Evolutionary conservation across 1,284 basidiomycete species (phyloP), one percentile per base, ranked within the genome.

Genomic region (Peniophora sp.): DNA sequence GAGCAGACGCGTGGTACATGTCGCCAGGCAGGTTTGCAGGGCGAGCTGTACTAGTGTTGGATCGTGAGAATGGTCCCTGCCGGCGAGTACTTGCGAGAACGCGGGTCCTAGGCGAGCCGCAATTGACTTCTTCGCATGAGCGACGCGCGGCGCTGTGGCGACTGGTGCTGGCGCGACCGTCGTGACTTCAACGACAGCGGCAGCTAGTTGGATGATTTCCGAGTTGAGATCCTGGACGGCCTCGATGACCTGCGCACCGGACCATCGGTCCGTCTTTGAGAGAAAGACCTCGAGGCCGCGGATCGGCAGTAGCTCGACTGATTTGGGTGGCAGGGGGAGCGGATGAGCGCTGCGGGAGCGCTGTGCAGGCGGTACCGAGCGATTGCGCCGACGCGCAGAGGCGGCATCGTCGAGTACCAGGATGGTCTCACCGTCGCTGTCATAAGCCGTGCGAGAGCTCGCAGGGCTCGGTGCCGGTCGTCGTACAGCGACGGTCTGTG

Each of bases 151-250:
- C 27, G 49, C 47, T 47, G 55, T 50, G n/a, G 47, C 50, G 49
- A 54, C 56, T 14, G 52, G 55, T 37, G 51, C 60, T 5, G 37
- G 37, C 23, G 58, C 56, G 53, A 64, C 64, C 3, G 52, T 50
- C 20, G 52, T 44, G 54, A 81, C 70, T 63, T 88, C 85, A 10
- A 81, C 80, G 11, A 82, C 84, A 18, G 81, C 78, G 17, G 85
- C 84, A 10, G 85, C 80, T 54, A 85, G 86, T 56, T 86, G 85
- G 18, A 84, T 74, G 53, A 88, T 84, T 65, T 88, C 85, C 0
- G 81, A 79, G 61, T 88, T 88, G 62, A 88, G 72, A 59, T 88
- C 85, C 56, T 85, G 81, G n/a, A 88, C 78, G 5, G 83, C 79
- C 60, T 87, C 84, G 50, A 88, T 75, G 61, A 87, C 74, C 60